A percentile compares a stretch with the other conserved stretches of the same genome.
Evolutionary conservation across 305 asterid species (phyloP).

Genomic region (Ilex paraguariensis): DNA sequence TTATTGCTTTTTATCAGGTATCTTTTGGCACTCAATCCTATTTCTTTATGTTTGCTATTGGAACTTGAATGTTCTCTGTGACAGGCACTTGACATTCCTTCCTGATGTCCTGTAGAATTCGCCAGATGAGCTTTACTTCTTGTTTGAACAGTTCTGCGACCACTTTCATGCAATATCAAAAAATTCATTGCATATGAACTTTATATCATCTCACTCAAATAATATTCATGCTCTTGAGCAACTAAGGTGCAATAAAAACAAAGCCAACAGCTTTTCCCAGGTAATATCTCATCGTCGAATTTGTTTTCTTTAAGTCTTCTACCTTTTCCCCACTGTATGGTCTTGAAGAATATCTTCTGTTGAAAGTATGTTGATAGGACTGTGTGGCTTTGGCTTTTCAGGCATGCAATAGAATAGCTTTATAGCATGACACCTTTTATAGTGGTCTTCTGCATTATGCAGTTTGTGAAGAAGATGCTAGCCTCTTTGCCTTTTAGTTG

Average conservation of each 20-base stretch:
- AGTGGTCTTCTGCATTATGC: conserved; percentile 25
- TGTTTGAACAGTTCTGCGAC: conserved; percentile 79
- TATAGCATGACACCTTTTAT: background rate
- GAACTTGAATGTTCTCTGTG: background rate
- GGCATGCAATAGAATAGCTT: too few relatives aligned
- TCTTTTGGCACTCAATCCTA: conserved; percentile 8
- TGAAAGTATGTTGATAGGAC: background rate
- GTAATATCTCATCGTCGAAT: conserved; percentile 24
- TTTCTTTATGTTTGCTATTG: background rate
- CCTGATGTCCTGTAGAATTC: conserved; percentile 57
- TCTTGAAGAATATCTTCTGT: background rate
- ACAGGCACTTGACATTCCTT: background rate
- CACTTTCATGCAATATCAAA: conserved; percentile 80
- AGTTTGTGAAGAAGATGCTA: conserved; percentile 88
- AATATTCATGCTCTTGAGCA: conserved; percentile 77
- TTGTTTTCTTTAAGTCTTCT: background rate
- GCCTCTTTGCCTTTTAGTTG: conserved; percentile 68
- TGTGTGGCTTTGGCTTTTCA: background rate
- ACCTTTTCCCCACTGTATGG: background rate
- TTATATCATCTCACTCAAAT: conserved; percentile 79
- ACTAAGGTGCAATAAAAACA: conserved; percentile 60
- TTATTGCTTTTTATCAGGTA: conserved; percentile 89
- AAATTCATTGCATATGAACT: conserved; percentile 65
- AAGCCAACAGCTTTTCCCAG: conserved; percentile 76
- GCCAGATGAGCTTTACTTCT: conserved; percentile 68